These are phyloP conservation scores for Amanita rubescens DNA, from an alignment of 768 basidiomycete genomes.

Conservation along the genomic window DNA sequence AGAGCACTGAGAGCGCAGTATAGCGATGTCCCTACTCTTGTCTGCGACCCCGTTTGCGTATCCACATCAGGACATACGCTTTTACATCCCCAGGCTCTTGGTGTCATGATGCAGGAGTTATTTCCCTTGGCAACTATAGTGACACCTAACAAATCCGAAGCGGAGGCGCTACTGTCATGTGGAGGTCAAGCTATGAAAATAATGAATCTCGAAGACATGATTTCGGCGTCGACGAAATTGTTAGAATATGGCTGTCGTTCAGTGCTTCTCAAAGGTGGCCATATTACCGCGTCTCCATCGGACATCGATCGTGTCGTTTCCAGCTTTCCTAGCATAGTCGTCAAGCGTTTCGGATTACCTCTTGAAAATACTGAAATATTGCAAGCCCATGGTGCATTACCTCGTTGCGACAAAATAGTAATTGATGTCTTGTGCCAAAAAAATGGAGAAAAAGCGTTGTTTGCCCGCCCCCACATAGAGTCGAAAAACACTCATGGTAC, in stretches of 20 bases:
- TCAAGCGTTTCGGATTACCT: conserved; percentile 38
- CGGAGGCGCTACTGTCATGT: conserved; percentile 54
- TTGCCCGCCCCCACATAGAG: conserved; percentile 53
- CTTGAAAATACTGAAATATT: conserved; percentile 63
- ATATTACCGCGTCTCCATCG: conserved; percentile 38
- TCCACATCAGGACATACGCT: conserved; percentile 85
- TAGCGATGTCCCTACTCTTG: conserved; percentile 38
- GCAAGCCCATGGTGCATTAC: conserved; percentile 19
- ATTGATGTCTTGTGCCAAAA: conserved; percentile 54
- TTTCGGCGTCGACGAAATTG: conserved; percentile 45
- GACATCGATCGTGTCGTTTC: conserved; percentile 34
- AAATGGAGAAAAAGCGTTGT: conserved; percentile 35
- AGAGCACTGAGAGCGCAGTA: conserved; percentile 39
- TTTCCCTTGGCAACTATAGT: conserved; percentile 67
- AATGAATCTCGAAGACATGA: conserved; percentile 48
- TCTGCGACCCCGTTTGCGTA: conserved; percentile 88
- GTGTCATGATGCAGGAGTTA: conserved; percentile 49
- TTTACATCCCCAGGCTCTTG: conserved; percentile 58
- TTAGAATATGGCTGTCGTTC: conserved; percentile 40
- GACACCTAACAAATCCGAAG: conserved; percentile 84
- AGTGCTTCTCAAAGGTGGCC: conserved; percentile 84
- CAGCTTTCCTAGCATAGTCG: conserved; percentile 20
- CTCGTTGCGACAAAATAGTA: conserved; percentile 31
- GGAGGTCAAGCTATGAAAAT: conserved; percentile 25
- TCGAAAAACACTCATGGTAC: conserved; percentile 84